Evolutionary conservation across 148 eudicot species (phyloP).

Genomic region (Agrostemma githago): DNA sequence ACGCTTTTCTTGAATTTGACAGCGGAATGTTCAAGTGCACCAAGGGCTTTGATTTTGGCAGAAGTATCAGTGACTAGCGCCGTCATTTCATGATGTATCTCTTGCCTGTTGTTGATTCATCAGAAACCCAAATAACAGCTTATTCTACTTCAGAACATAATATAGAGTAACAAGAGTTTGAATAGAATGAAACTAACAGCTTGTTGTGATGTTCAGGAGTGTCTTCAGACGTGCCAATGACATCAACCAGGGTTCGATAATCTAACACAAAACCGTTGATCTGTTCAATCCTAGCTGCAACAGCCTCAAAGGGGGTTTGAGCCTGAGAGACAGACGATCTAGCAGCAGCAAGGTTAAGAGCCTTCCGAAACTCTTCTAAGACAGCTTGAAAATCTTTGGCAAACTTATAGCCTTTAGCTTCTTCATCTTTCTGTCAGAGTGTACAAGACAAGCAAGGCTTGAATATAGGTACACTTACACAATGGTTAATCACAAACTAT

Average conservation of each 20-base stretch:
- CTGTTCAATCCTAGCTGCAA: constrained; percentile 49
- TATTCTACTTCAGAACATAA: not conserved
- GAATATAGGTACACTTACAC: not conserved
- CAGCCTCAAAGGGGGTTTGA: constrained; percentile 36
- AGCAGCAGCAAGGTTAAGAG: constrained; percentile 51
- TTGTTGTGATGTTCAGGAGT: constrained; percentile 54
- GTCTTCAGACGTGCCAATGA: constrained; percentile 49
- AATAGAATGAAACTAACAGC: constrained; percentile 29
- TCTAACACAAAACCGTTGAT: constrained; percentile 41
- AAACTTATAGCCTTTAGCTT: constrained; percentile 64
- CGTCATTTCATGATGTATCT: constrained; percentile 38
- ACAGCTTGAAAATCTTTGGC: constrained; percentile 67
- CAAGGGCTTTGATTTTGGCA: constrained; percentile 48
- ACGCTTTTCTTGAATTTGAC: constrained; percentile 11
- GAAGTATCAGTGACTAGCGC: constrained; percentile 52
- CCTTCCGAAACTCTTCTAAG: constrained; percentile 63
- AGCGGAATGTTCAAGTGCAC: constrained; percentile 31
- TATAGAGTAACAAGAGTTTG: not conserved
- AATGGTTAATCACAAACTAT: not conserved
- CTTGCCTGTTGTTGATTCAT: constrained; percentile 30
- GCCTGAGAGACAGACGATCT: not conserved
- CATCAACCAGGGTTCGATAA: constrained; percentile 45
- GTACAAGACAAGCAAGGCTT: not conserved
- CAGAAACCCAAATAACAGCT: not conserved
- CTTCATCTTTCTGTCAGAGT: constrained; percentile 36